Conservation (phyloP, 257 asterid species). For the Craterostigma plantagineum region DNA sequence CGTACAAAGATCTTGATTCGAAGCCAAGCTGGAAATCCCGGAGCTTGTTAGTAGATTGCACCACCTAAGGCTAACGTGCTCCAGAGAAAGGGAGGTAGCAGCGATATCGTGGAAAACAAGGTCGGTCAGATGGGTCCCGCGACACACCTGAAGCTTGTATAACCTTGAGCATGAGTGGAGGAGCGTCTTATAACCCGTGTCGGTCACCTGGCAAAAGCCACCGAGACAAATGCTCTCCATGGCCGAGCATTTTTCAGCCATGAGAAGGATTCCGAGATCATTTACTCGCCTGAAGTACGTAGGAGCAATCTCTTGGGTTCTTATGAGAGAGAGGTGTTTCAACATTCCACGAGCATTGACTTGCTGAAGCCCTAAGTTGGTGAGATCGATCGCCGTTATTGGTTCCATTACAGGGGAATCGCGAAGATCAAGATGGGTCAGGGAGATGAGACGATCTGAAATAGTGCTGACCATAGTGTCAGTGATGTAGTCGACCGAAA, state of each 20-base stretch:
- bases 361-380: conserved; percentile 82
- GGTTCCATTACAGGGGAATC: conserved; percentile 91
- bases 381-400: conserved; percentile 65
- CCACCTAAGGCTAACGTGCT: conserved; percentile 82
- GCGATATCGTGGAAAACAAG: conserved; percentile 77
- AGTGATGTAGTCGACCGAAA: conserved; percentile 81
- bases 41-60: conserved; percentile 71
- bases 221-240: conserved; percentile 93
- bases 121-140: conserved; percentile 75
- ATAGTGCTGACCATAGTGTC: conserved; percentile 71
- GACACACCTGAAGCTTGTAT: conserved; percentile 52
- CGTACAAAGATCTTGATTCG: conserved; percentile 35
- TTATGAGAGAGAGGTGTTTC: conserved; percentile 70
- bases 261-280: conserved; percentile 90
- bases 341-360: conserved; percentile 67
- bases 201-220: conserved; percentile 90
- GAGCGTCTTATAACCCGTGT: conserved; percentile 76
- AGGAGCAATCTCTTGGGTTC: conserved; percentile 74
- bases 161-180: conserved; percentile 74
- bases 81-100: conserved; percentile 68
- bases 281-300: conserved; percentile 78
- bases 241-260: conserved; percentile 79
- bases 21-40: conserved; percentile 49
- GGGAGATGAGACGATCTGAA: conserved; percentile 31
- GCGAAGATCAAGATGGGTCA: conserved; percentile 81